Conservation (phyloP, 768 basidiomycete genomes). For the Pisolithus sp. region DNA sequence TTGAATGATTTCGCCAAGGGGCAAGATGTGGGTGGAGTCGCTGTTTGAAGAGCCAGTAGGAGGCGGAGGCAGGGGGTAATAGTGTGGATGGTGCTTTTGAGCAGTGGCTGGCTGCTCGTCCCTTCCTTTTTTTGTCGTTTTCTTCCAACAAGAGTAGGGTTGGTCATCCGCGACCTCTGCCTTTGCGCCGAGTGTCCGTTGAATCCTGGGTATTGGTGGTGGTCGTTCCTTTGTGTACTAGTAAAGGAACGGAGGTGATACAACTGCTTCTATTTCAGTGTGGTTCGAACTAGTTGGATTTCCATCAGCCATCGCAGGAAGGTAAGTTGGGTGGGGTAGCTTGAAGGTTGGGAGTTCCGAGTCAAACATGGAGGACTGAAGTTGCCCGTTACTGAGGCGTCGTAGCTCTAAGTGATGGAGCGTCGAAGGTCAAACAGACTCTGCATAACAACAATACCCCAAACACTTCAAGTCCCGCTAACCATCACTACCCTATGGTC, state of each 20-base stretch:
- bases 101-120: conserved; percentile 40
- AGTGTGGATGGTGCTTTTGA: conserved; percentile 22
- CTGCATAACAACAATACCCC: too few relatives aligned
- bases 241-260: conserved; percentile 53
- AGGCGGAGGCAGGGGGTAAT: neutral
- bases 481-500: too few relatives aligned
- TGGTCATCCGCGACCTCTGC: conserved; percentile 34
- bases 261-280: conserved; percentile 39
- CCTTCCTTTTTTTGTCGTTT: conserved; percentile 37
- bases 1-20: conserved; percentile 75
- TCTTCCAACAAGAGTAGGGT: conserved; percentile 20
- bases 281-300: conserved; percentile 34
- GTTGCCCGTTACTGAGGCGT: too few relatives aligned
- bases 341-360: too few relatives aligned
- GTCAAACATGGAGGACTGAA: too few relatives aligned
- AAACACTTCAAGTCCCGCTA: too few relatives aligned
- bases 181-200: conserved; percentile 31
- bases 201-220: conserved; percentile 39
- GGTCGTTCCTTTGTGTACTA: conserved; percentile 52
- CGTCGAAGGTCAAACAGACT: too few relatives aligned
- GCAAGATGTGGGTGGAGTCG: conserved; percentile 11
- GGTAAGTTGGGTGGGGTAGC: too few relatives aligned
- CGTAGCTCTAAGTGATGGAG: too few relatives aligned
- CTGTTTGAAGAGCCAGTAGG: conserved; percentile 1
- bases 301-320: conserved; percentile 29